Evolutionary conservation across 208 protist species (phyloP).

Genomic region (Kentomonas sorsogonicus): DNA sequence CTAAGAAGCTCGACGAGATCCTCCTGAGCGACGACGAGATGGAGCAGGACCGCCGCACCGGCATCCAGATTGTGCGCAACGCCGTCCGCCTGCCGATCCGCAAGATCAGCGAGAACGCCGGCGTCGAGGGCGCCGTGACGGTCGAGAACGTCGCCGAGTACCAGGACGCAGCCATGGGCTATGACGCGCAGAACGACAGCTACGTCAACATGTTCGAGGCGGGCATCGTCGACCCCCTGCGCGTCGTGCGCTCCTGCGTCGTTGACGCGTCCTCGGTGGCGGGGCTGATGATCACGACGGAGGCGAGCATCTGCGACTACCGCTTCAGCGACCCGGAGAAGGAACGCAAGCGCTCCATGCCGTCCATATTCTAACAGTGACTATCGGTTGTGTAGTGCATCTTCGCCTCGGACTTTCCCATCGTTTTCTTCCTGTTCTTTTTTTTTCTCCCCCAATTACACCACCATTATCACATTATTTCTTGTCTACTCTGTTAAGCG

Average conservation of each 20-base stretch:
- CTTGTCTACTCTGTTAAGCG: too few species aligned
- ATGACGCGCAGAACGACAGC: slow-evolving; percentile 92
- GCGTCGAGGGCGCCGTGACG: slow-evolving; percentile 96
- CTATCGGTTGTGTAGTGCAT: too few species aligned
- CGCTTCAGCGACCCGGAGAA: slow-evolving; percentile 19
- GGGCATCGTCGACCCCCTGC: slow-evolving; percentile 99
- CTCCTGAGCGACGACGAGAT: slow-evolving; percentile 83
- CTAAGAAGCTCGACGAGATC: slow-evolving; percentile 87
- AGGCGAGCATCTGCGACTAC: slow-evolving; percentile 95
- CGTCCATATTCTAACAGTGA: too few species aligned
- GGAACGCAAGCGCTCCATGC: slow-evolving; percentile 10
- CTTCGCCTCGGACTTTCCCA: too few species aligned
- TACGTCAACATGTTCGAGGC: slow-evolving; percentile 98
- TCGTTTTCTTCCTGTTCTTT: too few species aligned
- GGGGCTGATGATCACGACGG: slow-evolving; percentile 98
- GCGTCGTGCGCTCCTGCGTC: slow-evolving; percentile 97
- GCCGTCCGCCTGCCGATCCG: slow-evolving; percentile 86
- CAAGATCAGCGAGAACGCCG: slow-evolving; percentile 98
- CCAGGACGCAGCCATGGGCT: slow-evolving; percentile 90
- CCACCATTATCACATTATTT: too few species aligned
- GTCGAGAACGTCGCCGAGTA: slow-evolving; percentile 95
- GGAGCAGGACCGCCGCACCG: slow-evolving; percentile 72
- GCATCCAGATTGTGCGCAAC: slow-evolving; percentile 85
- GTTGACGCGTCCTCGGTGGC: slow-evolving; percentile 96
- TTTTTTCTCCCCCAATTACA: too few species aligned